These are phyloP conservation scores for Geotrichum siamense DNA, from an alignment of 1,139 yeast genomes.

Conservation along the genomic window DNA sequence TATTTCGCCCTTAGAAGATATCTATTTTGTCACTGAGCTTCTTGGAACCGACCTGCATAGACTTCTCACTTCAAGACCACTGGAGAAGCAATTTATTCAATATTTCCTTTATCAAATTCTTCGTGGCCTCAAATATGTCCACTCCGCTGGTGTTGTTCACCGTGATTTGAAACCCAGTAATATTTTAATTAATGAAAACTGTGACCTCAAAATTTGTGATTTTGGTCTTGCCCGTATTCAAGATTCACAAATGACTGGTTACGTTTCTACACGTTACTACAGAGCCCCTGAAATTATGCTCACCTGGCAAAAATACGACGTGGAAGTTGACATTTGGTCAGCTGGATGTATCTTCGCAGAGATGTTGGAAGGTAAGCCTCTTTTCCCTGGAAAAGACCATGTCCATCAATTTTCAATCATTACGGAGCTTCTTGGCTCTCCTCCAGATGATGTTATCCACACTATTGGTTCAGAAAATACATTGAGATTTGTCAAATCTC, in stretches of 20 bases:
- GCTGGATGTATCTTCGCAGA: slow-evolving; percentile 99
- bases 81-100: slow-evolving; percentile 93
- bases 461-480: slow-evolving; percentile 96
- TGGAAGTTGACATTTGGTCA: slow-evolving; percentile 98
- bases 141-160: slow-evolving; percentile 95
- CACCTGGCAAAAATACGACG: slow-evolving; percentile 98
- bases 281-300: slow-evolving; percentile 99
- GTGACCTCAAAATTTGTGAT: slow-evolving; percentile 94
- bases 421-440: slow-evolving; percentile 92
- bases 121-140: slow-evolving; percentile 89
- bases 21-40: slow-evolving; percentile 91
- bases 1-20: slow-evolving; percentile 90
- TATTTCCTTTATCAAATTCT: slow-evolving; percentile 91
- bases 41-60: slow-evolving; percentile 96
- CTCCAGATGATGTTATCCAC: slow-evolving; percentile 92
- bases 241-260: slow-evolving; percentile 99
- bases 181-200: slow-evolving; percentile 86
- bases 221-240: slow-evolving; percentile 95
- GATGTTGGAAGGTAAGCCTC: slow-evolving; percentile 98
- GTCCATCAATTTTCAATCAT: slow-evolving; percentile 96
- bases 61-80: slow-evolving; percentile 81
- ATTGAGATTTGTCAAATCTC: slow-evolving; percentile 81
- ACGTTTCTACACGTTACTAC: slow-evolving; percentile 92
- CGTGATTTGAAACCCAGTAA: slow-evolving; percentile 92
- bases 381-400: slow-evolving; percentile 97